Base-by-base conservation (phyloP, 176 grass and related monocot species). In the Triticum aestivum region DNA sequence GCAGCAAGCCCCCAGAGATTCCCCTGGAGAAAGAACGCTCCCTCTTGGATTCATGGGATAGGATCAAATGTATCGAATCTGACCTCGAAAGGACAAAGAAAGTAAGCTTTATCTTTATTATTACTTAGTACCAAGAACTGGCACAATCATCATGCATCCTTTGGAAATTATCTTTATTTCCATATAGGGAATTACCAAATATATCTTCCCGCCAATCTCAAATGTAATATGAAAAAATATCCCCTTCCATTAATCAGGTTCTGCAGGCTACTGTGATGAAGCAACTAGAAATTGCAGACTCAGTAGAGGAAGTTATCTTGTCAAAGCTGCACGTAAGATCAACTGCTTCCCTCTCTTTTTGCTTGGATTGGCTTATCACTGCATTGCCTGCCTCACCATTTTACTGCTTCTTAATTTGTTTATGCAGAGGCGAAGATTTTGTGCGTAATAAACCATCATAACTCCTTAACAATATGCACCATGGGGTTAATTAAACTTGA, bases 71-170 rank as follows among this genome's bases (percentile, higher is more conserved):
- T 26, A 88, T 98, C 3, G 95, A 95, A 47, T 85, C 84, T 79
- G 95, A 98, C 15, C 95, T 98, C 5, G 95, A 93, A 18, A 89
- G 87, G 65, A 98, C 95, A 18, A 98, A 95, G 79, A 93, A 88
- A 72, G 95, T 98, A 89, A 87, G 29, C 29, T 30, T 30, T 30
- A 30, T 30, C 29, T 30, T 30, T 30, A 30, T 24, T 24, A 17
- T 77, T 81, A 2, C 33, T 69, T 69, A 14, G 27, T 23, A 82
- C 42, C 47, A 37, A 83, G 12, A 12, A 70, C 13, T 54, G 9
- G 13, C 21, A 24, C 13, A 65, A 38, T 64, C 5, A 13, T 74
- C 30, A 54, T 52, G 14, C 3, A 65, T 82, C 17, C 17, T 44
- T 67, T 10, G 49, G 27, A 73, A 13, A 74, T 14, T 47, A 52